A percentile compares a stretch with the other conserved stretches of the same genome.
phyloP scores from a whole-genome alignment of 768 basidiomycete species.

The Nevesoporus exiguus region DNA sequence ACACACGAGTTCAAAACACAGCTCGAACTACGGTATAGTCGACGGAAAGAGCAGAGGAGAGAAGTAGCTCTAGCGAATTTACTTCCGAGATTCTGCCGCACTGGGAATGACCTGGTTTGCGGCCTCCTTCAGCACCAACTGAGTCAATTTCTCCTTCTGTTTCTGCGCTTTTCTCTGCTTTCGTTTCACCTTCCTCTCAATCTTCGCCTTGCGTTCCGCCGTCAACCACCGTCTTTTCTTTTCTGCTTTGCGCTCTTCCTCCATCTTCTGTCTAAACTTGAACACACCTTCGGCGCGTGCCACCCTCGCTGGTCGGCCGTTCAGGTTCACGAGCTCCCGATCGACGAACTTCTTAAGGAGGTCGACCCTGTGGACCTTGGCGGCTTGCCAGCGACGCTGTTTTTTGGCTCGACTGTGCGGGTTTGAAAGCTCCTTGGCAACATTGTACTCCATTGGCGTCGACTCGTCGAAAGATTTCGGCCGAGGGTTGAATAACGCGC shows the following conservation, averaged over 20 bases:
- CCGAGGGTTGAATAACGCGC: constrained; percentile 42
- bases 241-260: constrained; percentile 55
- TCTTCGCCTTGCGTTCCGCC: constrained; percentile 35
- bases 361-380: constrained; percentile 43
- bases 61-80: background rate
- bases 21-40: background rate
- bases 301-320: constrained; percentile 58
- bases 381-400: constrained; percentile 68
- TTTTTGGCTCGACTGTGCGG: constrained; percentile 83
- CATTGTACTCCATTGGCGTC: constrained; percentile 61
- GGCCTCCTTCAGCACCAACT: constrained; percentile 49
- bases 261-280: constrained; percentile 63
- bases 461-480: constrained; percentile 45
- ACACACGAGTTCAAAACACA: background rate
- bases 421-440: constrained; percentile 71
- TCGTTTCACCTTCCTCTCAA: constrained; percentile 34
- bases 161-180: constrained; percentile 43
- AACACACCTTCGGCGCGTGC: constrained; percentile 72
- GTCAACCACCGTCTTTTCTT: constrained; percentile 54
- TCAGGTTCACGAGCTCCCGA: constrained; percentile 52
- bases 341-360: constrained; percentile 53
- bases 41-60: background rate
- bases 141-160: constrained; percentile 53
- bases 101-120: constrained; percentile 65
- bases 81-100: constrained; percentile 10